Evolutionary conservation across 1,284 basidiomycete genomes (phyloP), one percentile per base, ranked within the genome.

Genomic region (Pascua sp.): DNA sequence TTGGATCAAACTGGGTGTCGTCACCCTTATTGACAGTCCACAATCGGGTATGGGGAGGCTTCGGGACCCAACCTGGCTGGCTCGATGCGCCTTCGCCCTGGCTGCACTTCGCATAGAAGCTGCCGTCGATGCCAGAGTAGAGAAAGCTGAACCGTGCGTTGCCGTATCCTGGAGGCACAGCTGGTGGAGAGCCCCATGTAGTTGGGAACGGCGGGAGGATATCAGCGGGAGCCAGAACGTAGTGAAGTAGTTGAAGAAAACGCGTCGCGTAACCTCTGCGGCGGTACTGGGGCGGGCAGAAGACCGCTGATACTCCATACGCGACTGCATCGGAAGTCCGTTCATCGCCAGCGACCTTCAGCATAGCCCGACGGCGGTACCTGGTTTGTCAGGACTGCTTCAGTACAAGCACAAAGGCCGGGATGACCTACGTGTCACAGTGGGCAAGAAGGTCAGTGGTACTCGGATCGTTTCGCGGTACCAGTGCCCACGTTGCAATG

Each of bases 241-340:
- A 66, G 43, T 72, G 69, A 10, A 72, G 57, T 11, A 69, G 57
- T 12, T 54, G 58, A 11, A 71, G 58, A 15, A 71, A 37, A 47
- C 63, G 67, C 24, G 64, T 66, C 1, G 69, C 71, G 49, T 66
- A 68, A 0, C 69, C 68, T 11, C 62, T 59, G 1, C 60, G 66
- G 18, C 59, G 63, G 50, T 67, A 57, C 10, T 61, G 13, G 2
- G 52, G 47, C 1, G 67, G 66, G 4, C 69, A 71, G 32, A 68
- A 63, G 2, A 73, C 70, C 0, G 63, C 66, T 2, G 60, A 62
- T 32, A 73, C 64, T n/a, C 56, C 67, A 49, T 73, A 73, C 13
- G 51, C 38, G 5, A 41, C 24, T 15, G 12, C 16, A 0, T 47
- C 59, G 5, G 62, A 47, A 0, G 51, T 13, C n/a, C n/a, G 2